Evolutionary conservation across 1,284 basidiomycete genomes (phyloP).

Genomic region (Kalmanozyma brasiliensis): DNA sequence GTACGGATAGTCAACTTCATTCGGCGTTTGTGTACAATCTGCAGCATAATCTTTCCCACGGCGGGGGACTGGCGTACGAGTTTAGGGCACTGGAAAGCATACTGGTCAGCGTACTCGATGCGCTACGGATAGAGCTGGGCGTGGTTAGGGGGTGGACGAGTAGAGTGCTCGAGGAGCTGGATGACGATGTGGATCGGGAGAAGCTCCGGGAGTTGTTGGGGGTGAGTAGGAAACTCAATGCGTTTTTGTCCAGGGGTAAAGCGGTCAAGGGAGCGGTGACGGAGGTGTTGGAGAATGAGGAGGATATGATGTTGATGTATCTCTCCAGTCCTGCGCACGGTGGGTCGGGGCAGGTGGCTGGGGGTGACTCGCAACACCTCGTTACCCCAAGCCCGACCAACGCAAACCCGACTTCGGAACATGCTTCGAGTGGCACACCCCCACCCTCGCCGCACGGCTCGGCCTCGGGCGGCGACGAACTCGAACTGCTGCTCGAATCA

Average conservation of each 20-base stretch:
- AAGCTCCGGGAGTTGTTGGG: conserved; percentile 58
- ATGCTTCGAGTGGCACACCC: no score
- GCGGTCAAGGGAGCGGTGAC: conserved; percentile 54
- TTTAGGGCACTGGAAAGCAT: conserved; percentile 63
- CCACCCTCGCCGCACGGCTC: conserved; percentile 11
- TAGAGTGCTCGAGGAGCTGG: conserved; percentile 50
- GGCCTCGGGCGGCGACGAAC: no score
- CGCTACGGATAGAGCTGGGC: conserved; percentile 57
- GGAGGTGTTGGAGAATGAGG: conserved; percentile 69
- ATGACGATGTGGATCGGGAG: conserved; percentile 62
- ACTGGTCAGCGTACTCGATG: conserved; percentile 58
- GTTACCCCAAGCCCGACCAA: not conserved
- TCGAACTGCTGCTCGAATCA: conserved; percentile 90
- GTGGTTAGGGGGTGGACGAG: conserved; percentile 51
- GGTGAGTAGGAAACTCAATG: conserved; percentile 56
- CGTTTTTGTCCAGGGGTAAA: conserved; percentile 47
- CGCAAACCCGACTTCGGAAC: no score
- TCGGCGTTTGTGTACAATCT: conserved; percentile 63
- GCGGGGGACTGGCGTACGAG: conserved; percentile 55
- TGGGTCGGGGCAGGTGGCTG: no score
- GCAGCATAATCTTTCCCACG: conserved; percentile 47
- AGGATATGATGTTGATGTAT: conserved; percentile 83
- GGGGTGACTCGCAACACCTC: no score
- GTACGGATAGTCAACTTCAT: conserved; percentile 51
- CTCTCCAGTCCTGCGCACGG: conserved; percentile 70